A percentile compares a stretch with the other conserved stretches of the same genome.
phyloP scores from a whole-genome alignment of 805 yeast species.

The Saccharomycopsis sp. region DNA sequence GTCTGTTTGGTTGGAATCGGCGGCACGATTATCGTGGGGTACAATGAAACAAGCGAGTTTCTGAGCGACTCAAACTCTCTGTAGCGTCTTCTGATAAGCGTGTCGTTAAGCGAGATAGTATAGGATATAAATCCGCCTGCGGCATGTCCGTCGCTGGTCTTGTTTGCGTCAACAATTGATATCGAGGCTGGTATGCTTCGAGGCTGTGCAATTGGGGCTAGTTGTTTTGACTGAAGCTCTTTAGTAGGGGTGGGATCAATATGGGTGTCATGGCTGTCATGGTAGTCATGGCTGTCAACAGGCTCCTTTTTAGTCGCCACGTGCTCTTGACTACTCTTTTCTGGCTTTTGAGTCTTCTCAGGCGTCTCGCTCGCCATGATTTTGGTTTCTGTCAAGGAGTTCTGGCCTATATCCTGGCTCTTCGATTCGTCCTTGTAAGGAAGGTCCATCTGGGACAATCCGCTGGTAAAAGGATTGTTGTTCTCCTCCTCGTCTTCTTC shows the following conservation, averaged over 20 bases:
- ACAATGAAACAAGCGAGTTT: conserved; percentile 58
- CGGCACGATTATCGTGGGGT: conserved; percentile 80
- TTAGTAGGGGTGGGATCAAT: too few relatives aligned
- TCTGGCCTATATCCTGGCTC: not conserved
- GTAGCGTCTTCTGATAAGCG: conserved; percentile 64
- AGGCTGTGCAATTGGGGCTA: not conserved
- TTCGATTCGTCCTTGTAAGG: conserved; percentile 7
- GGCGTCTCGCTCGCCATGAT: not conserved
- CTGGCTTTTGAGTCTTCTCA: too few relatives aligned
- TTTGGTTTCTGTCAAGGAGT: not conserved
- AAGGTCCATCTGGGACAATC: conserved; percentile 16
- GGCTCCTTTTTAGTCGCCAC: not conserved
- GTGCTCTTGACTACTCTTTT: not conserved
- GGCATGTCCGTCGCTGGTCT: conserved; percentile 71
- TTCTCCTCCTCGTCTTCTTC: conserved; percentile 19
- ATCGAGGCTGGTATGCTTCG: not conserved
- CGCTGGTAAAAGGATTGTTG: conserved; percentile 20
- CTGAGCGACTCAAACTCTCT: conserved; percentile 87
- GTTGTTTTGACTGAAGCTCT: not conserved
- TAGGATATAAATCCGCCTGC: conserved; percentile 71
- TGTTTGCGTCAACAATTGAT: conserved; percentile 71
- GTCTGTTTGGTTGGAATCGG: conserved; percentile 88
- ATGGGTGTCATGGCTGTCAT: not conserved
- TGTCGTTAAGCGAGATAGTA: conserved; percentile 58
- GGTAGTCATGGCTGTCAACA: not conserved